Percentiles rank a stretch among this genome's conserved stretches.
phyloP scores from a whole-genome alignment of 371 early-diverging fungal species.

The Dichotomocladium elegans region DNA sequence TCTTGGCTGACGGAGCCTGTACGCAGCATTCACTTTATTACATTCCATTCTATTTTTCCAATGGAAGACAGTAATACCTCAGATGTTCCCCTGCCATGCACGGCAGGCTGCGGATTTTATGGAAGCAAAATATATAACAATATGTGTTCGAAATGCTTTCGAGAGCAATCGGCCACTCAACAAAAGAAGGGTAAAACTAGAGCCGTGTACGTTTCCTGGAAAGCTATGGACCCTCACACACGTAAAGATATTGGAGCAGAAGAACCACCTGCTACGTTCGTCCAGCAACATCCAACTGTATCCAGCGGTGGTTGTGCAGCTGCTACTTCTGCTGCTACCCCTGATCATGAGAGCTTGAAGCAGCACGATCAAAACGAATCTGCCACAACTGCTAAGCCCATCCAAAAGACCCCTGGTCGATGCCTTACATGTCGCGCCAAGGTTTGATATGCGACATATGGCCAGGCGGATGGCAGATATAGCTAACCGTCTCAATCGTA shows the following conservation, averaged over 20 bases:
- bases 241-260: background rate
- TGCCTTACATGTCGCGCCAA: conserved; percentile 73
- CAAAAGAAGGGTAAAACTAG: conserved; percentile 11
- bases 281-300: no score
- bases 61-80: conserved; percentile 60
- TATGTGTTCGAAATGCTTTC: conserved; percentile 80
- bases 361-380: background rate
- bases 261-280: background rate
- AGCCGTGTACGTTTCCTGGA: no score
- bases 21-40: no score
- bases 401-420: conserved; percentile 67
- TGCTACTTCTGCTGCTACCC: no score
- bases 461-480: no score
- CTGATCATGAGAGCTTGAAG: background rate
- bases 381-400: conserved; percentile 18
- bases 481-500: background rate
- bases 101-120: conserved; percentile 68
- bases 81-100: conserved; percentile 54
- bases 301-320: no score
- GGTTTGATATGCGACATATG: conserved; percentile 23
- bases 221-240: no score
- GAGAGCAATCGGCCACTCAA: conserved; percentile 14
- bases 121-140: conserved; percentile 62
- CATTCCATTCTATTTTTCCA: no score
- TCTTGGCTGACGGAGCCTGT: no score